Evolutionary conservation across 1,139 yeast species (phyloP).

Genomic region (Kurtzmaniella quercitrusa): DNA sequence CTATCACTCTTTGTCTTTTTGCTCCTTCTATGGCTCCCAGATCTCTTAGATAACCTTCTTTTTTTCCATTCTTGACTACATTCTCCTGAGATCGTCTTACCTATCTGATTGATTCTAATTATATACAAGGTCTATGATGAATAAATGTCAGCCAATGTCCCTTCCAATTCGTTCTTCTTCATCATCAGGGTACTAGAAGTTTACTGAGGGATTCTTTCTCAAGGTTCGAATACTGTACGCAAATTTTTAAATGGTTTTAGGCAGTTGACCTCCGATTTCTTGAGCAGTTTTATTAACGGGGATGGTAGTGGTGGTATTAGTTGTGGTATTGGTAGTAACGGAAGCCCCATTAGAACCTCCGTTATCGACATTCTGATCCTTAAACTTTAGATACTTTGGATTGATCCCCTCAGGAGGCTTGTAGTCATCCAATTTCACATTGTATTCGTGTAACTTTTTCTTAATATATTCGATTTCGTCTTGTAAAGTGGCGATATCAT

Average conservation of each 20-base stretch:
- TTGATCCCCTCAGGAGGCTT: slow-evolving; percentile 42
- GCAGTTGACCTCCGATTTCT: too few species aligned
- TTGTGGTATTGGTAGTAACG: too few species aligned
- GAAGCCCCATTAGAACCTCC: too few species aligned
- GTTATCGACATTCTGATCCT: background rate
- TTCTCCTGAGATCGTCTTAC: background rate
- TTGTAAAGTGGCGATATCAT: slow-evolving; percentile 65
- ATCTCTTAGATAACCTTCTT: too few species aligned
- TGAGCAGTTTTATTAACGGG: too few species aligned
- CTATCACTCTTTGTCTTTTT: too few species aligned
- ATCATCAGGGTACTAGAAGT: too few species aligned
- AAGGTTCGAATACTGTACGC: too few species aligned
- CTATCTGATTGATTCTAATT: background rate
- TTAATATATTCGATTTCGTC: slow-evolving; percentile 65
- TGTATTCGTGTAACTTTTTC: slow-evolving; percentile 35
- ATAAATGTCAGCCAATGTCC: background rate
- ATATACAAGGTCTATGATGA: background rate
- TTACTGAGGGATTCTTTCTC: too few species aligned
- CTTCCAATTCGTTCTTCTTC: background rate
- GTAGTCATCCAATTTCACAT: slow-evolving; percentile 44
- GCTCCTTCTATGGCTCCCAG: too few species aligned
- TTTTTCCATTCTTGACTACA: background rate
- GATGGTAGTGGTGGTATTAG: too few species aligned
- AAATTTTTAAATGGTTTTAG: too few species aligned
- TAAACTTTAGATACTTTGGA: slow-evolving; percentile 38